Base-by-base conservation (phyloP, 164 flowering plant genomes). In the Euptelea pleiosperma region DNA sequence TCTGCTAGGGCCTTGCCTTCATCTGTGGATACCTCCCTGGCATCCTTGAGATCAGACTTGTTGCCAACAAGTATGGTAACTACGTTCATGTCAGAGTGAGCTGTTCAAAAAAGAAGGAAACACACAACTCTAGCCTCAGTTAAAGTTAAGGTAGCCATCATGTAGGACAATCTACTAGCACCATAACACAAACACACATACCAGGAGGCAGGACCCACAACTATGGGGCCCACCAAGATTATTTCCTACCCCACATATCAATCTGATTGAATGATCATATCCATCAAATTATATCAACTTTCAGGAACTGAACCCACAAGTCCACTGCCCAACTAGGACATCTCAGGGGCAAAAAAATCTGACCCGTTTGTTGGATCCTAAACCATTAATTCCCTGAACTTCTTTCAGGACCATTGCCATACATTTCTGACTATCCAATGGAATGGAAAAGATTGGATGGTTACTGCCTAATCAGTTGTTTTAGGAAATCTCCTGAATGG, bases 51-150 rank as follows among this genome's bases (percentile, higher is more conserved):
- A 75, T 85, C 91, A 36, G 83, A 58, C 68, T 85, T 85, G 79
- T 85, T 85, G 26, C 91, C 91, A 28, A 85, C 77, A 44, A 85
- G 83, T 52, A 85, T 79, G n/a, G 91, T 85, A 10, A 85, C 81
- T 21, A 85, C 91, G 52, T 85, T 81, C 91, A 85, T 85, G 66
- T 85, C 85, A 1, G 91, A 85, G 66, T 85, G 88, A 64, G 82
- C 91, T 85, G 88, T 56, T 50, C 67, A 66, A 57, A 22, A 42
- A 37, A 37, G 43, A 29, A 3, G 35, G 52, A n/a, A n/a, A n/a
- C n/a, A n/a, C n/a, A 18, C 11, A 50, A 15, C 6, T 14, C 12
- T 14, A 28, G 46, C 34, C 11, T 52, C 24, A 21, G 10, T 26
- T 22, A 26, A 46, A 25, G 2, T 24, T 10, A 25, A 46, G 7